A percentile compares a stretch with the other conserved stretches of the same genome.
Evolutionary conservation across 2,329 filamentous ascomycete genomes (phyloP).

Genomic region (Penicillium corylophilum): DNA sequence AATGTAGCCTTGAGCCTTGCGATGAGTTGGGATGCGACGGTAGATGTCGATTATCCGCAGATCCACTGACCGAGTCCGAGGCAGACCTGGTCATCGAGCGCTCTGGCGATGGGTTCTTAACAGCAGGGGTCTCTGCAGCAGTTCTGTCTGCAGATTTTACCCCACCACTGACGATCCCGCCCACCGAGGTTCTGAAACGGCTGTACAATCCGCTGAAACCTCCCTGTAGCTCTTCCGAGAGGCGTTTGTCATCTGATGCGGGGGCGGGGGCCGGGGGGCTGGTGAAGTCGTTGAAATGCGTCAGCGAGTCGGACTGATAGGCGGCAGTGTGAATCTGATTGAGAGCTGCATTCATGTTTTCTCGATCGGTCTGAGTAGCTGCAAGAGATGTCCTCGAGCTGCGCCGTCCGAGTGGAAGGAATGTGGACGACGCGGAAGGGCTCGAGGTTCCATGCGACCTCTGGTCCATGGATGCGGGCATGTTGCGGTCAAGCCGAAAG

Average conservation of each 20-base stretch:
- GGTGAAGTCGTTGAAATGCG: constrained; percentile 91
- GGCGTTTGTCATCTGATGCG: constrained; percentile 65
- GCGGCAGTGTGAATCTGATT: constrained; percentile 86
- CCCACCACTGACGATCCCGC: constrained; percentile 51
- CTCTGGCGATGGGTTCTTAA: constrained; percentile 30
- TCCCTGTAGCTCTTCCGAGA: constrained; percentile 74
- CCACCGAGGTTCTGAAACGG: constrained; percentile 79
- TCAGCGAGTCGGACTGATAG: constrained; percentile 80
- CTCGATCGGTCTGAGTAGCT: constrained; percentile 62
- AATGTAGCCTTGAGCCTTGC: constrained; percentile 40
- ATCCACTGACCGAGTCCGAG: constrained; percentile 21
- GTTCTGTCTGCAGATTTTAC: constrained; percentile 32
- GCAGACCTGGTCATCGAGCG: constrained; percentile 26
- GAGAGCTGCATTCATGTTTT: constrained; percentile 72
- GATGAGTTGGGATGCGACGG: constrained; percentile 31
- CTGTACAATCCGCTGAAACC: constrained; percentile 87
- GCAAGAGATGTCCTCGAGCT: constrained; percentile 52
- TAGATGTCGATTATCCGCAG: constrained; percentile 20
- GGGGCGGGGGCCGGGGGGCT: constrained; percentile 60
- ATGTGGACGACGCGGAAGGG: constrained; percentile 46
- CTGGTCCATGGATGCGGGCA: constrained; percentile 33
- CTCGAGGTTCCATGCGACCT: constrained; percentile 41
- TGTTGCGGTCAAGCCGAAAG: constrained; percentile 13
- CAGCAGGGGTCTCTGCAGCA: constrained; percentile 23
- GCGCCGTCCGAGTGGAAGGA: constrained; percentile 46